Conservation (phyloP, 2,329 filamentous ascomycete species). For the Aureobasidium sp. region DNA sequence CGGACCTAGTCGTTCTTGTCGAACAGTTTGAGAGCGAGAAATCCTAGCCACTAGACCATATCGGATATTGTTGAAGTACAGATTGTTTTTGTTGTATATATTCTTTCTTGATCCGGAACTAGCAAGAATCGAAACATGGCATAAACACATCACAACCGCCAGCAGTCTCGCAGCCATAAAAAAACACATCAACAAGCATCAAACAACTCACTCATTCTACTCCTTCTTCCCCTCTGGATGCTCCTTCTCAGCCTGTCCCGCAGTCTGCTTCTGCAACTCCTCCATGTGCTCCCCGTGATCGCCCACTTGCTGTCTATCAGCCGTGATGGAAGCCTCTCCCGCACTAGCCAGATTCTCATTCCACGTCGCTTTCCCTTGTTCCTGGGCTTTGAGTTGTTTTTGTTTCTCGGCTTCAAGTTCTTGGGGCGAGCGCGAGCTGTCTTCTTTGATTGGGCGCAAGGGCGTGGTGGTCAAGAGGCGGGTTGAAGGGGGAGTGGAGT, state of each 20-base stretch:
- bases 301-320: conserved; percentile 35
- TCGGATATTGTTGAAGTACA: background rate
- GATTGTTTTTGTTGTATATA: background rate
- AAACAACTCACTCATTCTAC: background rate
- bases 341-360: conserved; percentile 37
- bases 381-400: conserved; percentile 38
- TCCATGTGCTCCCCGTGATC: conserved; percentile 39
- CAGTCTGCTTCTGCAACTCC: conserved; percentile 39
- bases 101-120: too few relatives aligned
- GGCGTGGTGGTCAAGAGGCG: conserved; percentile 24
- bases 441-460: conserved; percentile 31
- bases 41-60: background rate
- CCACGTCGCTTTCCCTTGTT: conserved; percentile 37
- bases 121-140: too few relatives aligned
- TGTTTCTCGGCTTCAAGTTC: conserved; percentile 39
- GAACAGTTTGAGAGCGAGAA: background rate
- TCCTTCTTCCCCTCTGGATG: conserved; percentile 24
- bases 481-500: background rate
- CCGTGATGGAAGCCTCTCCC: conserved; percentile 36
- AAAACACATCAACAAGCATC: background rate
- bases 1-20: too few relatives aligned
- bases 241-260: conserved; percentile 35
- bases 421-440: conserved; percentile 31
- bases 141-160: too few relatives aligned
- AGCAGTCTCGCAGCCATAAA: background rate